Evolutionary conservation across 2,329 filamentous ascomycete genomes (phyloP), one percentile per base, ranked within the genome.

Genomic region (Monosporascus ibericus): DNA sequence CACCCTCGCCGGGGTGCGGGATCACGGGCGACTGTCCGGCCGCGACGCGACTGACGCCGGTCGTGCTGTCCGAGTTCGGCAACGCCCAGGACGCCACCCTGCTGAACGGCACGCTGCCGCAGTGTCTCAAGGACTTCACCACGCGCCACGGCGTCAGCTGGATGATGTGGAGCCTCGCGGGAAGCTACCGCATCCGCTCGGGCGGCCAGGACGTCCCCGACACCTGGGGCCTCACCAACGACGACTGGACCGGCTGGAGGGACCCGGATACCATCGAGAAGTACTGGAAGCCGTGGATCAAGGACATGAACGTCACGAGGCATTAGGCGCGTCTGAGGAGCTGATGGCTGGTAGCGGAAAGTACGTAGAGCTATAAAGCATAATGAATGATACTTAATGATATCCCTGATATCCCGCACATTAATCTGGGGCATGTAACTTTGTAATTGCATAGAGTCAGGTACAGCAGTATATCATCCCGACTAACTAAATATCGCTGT

Each of bases 221-320:
- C 60, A 75, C 72, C 0, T 79, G 76, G 76, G 76, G 73, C 1
- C 55, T 79, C 61, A 72, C 70, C 39, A 78, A 70, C 52, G 68
- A 67, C 15, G 69, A 77, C 50, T 79, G 74, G 73, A 66, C 64
- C 11, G 74, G 70, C 0, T 79, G 76, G 76, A 70, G 70, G 30
- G 73, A 71, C 47, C 66, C 69, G 2, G 68, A 67, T 40, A 75
- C 72, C 1, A 66, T 79, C 30, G 72, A 79, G 55, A 61, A 69
- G 48, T 75, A 72, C 58, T 78, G 75, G 75, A 77, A 75, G 67
- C 76, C 76, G 3, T 79, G 76, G 75, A 69, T 77, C 2, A 57
- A 63, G 58, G 65, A 58, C 9, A 77, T 76, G 74, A 67, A 72
- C 53, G 48, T 62, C 30, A 64, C 60, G 47, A 56, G 39, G 22